These are phyloP conservation scores for Mucor ambiguus DNA, from an alignment of 371 early-diverging fungal genomes.

Conservation along the genomic window DNA sequence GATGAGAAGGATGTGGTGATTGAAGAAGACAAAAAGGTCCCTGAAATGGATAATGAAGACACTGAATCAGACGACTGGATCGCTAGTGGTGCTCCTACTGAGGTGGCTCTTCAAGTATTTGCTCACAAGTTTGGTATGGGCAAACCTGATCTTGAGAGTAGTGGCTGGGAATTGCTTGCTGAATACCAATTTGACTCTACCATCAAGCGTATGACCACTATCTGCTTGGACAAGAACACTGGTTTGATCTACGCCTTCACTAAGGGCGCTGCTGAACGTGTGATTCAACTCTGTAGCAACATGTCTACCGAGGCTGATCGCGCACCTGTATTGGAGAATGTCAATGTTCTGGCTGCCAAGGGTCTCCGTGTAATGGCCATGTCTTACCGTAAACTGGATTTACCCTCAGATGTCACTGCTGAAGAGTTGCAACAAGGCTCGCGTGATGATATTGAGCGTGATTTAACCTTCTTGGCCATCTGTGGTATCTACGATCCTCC, in stretches of 20 bases:
- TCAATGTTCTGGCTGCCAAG: slow-evolving; percentile 34
- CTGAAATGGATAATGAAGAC: slow-evolving; percentile 15
- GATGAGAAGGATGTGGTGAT: background rate
- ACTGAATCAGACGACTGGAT: slow-evolving; percentile 55
- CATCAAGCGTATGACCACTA: slow-evolving; percentile 79
- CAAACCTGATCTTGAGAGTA: slow-evolving; percentile 51
- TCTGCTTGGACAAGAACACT: slow-evolving; percentile 29
- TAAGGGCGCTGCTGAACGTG: slow-evolving; percentile 79
- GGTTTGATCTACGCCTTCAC: slow-evolving; percentile 36
- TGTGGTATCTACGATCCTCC: slow-evolving; percentile 94
- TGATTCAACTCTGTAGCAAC: slow-evolving; percentile 57
- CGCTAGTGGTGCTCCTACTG: slow-evolving; percentile 68
- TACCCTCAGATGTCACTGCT: slow-evolving; percentile 26
- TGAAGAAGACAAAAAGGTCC: slow-evolving; percentile 13
- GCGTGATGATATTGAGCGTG: slow-evolving; percentile 63
- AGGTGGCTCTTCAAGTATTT: slow-evolving; percentile 77
- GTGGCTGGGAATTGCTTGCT: slow-evolving; percentile 64
- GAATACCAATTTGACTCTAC: slow-evolving; percentile 79
- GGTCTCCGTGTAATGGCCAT: slow-evolving; percentile 65
- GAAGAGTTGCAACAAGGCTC: slow-evolving; percentile 38
- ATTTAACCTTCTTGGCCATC: slow-evolving; percentile 82
- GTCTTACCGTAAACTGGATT: slow-evolving; percentile 56
- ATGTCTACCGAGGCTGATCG: slow-evolving; percentile 29
- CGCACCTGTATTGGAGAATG: slow-evolving; percentile 17
- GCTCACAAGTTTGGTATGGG: slow-evolving; percentile 67